These are phyloP conservation scores for Rhizopus sp. DNA, from an alignment of 371 early-diverging fungal species.

Conservation along the genomic window DNA sequence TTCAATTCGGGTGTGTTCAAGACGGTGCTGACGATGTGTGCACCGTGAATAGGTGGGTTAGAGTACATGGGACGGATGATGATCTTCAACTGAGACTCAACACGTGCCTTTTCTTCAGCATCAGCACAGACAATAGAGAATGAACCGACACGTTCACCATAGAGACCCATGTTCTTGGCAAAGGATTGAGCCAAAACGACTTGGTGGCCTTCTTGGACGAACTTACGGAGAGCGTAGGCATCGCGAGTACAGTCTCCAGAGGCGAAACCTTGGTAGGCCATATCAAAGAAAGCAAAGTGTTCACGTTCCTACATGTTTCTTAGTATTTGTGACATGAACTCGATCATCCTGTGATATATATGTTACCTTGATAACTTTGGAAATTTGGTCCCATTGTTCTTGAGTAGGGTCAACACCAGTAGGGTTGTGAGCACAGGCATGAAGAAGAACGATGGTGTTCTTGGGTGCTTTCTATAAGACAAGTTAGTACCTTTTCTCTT, in stretches of 20 bases:
- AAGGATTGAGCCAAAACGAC: constrained; percentile 94
- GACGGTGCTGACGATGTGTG: constrained; percentile 91
- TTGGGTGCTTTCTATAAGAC: constrained; percentile 69
- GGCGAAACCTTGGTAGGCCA: constrained; percentile 99
- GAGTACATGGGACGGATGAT: constrained; percentile 97
- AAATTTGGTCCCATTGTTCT: constrained; percentile 92
- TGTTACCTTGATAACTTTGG: constrained; percentile 70
- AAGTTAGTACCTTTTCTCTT: neutral
- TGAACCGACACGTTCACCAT: constrained; percentile 98
- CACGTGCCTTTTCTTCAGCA: constrained; percentile 80
- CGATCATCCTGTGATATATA: neutral
- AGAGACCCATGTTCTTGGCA: constrained; percentile 99
- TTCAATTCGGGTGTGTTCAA: constrained; percentile 78
- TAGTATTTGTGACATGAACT: neutral
- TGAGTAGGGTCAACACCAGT: constrained; percentile 97
- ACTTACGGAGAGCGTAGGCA: constrained; percentile 94
- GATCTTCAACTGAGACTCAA: constrained; percentile 95
- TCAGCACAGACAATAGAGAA: constrained; percentile 85
- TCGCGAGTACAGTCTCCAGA: constrained; percentile 91
- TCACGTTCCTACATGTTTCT: constrained; percentile 56
- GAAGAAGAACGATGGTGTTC: constrained; percentile 91
- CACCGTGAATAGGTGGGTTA: constrained; percentile 95
- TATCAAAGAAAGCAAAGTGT: constrained; percentile 96
- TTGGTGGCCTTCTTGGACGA: constrained; percentile 79
- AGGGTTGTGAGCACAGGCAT: constrained; percentile 99